These are phyloP conservation scores for Quercus aquifolioides DNA, from an alignment of 306 rosid species.

Conservation along the genomic window DNA sequence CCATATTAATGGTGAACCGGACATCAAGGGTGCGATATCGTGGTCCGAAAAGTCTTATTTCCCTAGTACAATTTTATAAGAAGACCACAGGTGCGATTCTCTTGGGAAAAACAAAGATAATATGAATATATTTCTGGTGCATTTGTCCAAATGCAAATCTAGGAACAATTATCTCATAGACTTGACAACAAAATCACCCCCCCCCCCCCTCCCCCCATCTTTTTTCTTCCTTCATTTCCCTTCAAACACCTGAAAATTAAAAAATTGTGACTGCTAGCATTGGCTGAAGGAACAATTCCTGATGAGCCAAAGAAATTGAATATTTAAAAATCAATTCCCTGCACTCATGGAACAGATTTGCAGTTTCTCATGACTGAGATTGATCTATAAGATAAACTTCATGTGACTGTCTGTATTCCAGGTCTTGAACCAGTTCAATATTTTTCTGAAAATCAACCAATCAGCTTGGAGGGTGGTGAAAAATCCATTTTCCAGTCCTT, in stretches of 20 bases:
- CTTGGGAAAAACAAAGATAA: neutral
- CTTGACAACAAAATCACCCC: neutral
- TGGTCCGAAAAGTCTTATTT: constrained; percentile 44
- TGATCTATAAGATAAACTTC: neutral
- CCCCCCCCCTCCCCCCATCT: neutral
- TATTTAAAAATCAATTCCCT: neutral
- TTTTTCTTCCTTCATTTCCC: neutral
- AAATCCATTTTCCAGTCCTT: constrained; percentile 26
- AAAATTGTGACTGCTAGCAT: neutral
- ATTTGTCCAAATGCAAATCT: neutral
- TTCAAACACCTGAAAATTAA: neutral
- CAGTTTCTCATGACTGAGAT: neutral
- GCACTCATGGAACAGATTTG: neutral
- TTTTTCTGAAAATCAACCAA: constrained; percentile 22
- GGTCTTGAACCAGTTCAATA: constrained; percentile 47
- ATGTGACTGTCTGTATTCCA: constrained; percentile 27
- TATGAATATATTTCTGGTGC: constrained; percentile 1
- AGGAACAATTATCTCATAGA: constrained; percentile 11
- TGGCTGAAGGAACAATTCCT: no score
- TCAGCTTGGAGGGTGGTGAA: constrained; percentile 20
- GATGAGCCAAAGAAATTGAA: neutral
- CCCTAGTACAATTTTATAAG: constrained; percentile 57
- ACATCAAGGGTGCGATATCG: constrained; percentile 53
- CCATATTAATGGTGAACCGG: constrained; percentile 62
- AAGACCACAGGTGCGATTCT: constrained; percentile 54